Percentiles rank a stretch among this genome's conserved stretches.
These are phyloP conservation scores for Gomphus sp. DNA, from an alignment of 1,284 basidiomycete species.

Conservation along the genomic window DNA sequence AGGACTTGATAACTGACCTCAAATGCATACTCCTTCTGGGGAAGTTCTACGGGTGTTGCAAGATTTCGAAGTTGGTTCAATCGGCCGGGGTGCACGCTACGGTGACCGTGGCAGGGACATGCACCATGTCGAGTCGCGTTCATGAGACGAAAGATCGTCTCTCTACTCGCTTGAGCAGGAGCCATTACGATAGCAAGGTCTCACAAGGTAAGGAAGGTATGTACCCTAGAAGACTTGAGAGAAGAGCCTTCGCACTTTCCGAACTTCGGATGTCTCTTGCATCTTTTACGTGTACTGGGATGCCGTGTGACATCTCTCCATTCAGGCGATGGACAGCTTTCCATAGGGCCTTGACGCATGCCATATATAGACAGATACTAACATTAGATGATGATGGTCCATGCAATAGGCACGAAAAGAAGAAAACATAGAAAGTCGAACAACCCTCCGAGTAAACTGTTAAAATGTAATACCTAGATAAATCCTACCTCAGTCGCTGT, in stretches of 20 bases:
- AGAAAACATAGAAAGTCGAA: background rate
- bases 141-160: slow-evolving; percentile 58
- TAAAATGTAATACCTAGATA: background rate
- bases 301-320: no score
- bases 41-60: slow-evolving; percentile 77
- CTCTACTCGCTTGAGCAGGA: slow-evolving; percentile 37
- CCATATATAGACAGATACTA: no score
- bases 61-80: slow-evolving; percentile 59
- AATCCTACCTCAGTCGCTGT: background rate
- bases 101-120: slow-evolving; percentile 71
- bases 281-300: no score
- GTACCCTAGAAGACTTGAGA: no score
- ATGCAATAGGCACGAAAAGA: background rate
- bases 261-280: no score
- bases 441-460: background rate
- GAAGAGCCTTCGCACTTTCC: background rate
- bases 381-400: background rate
- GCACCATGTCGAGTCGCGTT: slow-evolving; percentile 59
- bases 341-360: no score
- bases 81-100: slow-evolving; percentile 33
- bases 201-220: background rate
- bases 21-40: slow-evolving; percentile 90
- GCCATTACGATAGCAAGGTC: slow-evolving; percentile 29
- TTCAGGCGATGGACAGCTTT: no score
- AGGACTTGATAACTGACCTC: slow-evolving; percentile 46